Evolutionary conservation across 768 basidiomycete species (phyloP).

Genomic region (Melanogaster broomeanus): DNA sequence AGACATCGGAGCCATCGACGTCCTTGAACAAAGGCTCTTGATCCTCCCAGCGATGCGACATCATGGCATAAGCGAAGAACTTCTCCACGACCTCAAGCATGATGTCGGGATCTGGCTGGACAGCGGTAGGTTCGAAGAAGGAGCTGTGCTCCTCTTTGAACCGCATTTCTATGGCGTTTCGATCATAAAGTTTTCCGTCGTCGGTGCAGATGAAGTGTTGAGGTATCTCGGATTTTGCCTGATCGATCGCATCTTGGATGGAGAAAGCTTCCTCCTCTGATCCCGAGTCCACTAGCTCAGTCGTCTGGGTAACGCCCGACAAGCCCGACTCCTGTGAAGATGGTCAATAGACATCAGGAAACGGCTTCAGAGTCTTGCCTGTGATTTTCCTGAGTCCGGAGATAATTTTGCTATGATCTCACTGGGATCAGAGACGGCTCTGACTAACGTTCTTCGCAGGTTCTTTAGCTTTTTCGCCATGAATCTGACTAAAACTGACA

Average conservation of each 20-base stretch:
- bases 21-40: conserved; percentile 18
- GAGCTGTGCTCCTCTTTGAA: conserved; percentile 14
- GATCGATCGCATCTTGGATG: conserved; percentile 14
- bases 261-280: not conserved
- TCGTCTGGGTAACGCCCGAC: not conserved
- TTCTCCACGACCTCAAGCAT: conserved; percentile 8
- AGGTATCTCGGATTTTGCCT: conserved; percentile 21
- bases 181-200: conserved; percentile 24
- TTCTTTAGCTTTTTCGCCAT: conserved; percentile 11
- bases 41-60: conserved; percentile 25
- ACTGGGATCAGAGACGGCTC: conserved; percentile 19
- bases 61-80: conserved; percentile 23
- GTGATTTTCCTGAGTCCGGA: not conserved
- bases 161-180: conserved; percentile 11
- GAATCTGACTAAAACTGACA: not conserved
- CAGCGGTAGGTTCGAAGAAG: conserved; percentile 10
- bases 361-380: conserved; percentile 1
- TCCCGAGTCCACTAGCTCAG: not conserved
- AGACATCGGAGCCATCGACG: conserved; percentile 15
- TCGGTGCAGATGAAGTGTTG: conserved; percentile 25
- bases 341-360: not conserved
- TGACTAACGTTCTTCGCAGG: conserved; percentile 19
- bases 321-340: not conserved
- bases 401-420: not conserved
- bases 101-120: not conserved